Evolutionary conservation across 768 basidiomycete genomes (phyloP).

Genomic region (Pleurotus citrinopileatus): DNA sequence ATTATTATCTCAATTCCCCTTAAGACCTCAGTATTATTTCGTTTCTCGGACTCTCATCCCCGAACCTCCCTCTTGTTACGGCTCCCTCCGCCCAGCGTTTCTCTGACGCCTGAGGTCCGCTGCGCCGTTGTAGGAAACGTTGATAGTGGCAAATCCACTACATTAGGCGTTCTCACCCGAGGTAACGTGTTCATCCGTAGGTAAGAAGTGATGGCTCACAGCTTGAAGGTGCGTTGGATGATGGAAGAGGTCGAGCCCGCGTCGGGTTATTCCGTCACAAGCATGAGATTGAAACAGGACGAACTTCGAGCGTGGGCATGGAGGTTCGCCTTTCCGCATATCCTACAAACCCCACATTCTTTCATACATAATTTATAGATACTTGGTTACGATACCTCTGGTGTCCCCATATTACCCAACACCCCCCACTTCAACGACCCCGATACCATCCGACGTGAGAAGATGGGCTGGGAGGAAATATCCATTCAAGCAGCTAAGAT

Average conservation of each 20-base stretch:
- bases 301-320: slow-evolving; percentile 96
- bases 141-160: slow-evolving; percentile 92
- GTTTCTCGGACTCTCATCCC: slow-evolving; percentile 35
- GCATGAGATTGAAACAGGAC: slow-evolving; percentile 94
- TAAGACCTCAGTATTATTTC: slow-evolving; percentile 6
- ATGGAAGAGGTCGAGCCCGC: slow-evolving; percentile 78
- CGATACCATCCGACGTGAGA: slow-evolving; percentile 75
- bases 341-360: background rate
- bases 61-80: slow-evolving; percentile 64
- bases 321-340: slow-evolving; percentile 55
- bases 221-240: slow-evolving; percentile 66
- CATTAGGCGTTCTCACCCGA: slow-evolving; percentile 91
- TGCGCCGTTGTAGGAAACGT: slow-evolving; percentile 97
- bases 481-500: slow-evolving; percentile 87
- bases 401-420: slow-evolving; percentile 76
- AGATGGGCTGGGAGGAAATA: slow-evolving; percentile 95
- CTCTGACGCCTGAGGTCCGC: slow-evolving; percentile 85
- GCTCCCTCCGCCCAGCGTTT: slow-evolving; percentile 72
- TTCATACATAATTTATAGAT: slow-evolving; percentile 71
- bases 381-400: slow-evolving; percentile 78
- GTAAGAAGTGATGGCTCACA: background rate
- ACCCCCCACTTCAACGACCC: slow-evolving; percentile 52
- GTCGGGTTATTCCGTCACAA: slow-evolving; percentile 94
- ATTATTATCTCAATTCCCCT: background rate
- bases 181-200: slow-evolving; percentile 39